Percentiles rank a stretch among this genome's conserved stretches.
Evolutionary conservation across 2,329 filamentous ascomycete genomes (phyloP).

Genomic region (Neocatenulostroma microsporum): DNA sequence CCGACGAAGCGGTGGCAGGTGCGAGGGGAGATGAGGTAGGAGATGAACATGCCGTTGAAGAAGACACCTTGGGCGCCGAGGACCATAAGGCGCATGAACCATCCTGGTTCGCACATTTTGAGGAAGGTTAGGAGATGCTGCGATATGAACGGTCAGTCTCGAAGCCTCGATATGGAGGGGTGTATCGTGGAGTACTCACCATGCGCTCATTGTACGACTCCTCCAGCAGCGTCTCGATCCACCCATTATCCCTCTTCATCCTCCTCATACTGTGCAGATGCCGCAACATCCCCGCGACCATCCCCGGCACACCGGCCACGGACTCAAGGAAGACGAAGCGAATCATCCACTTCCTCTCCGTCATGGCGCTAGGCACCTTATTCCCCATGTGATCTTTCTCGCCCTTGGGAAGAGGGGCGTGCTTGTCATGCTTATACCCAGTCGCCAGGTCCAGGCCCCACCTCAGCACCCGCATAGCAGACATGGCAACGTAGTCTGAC

Average conservation of each 20-base stretch:
- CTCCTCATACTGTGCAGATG: slow-evolving; percentile 77
- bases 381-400: slow-evolving; percentile 27
- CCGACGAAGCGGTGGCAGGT: slow-evolving; percentile 94
- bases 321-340: slow-evolving; percentile 91
- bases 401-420: slow-evolving; percentile 26
- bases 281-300: slow-evolving; percentile 91
- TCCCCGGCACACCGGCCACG: slow-evolving; percentile 89
- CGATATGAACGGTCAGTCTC: too few species aligned
- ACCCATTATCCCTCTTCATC: slow-evolving; percentile 90
- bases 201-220: too few species aligned
- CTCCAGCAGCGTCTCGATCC: slow-evolving; percentile 52
- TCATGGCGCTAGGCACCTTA: slow-evolving; percentile 58
- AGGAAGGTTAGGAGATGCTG: slow-evolving; percentile 73
- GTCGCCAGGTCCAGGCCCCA: slow-evolving; percentile 77
- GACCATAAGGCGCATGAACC: slow-evolving; percentile 88
- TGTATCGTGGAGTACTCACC: slow-evolving; percentile 45
- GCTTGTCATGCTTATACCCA: slow-evolving; percentile 65
- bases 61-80: slow-evolving; percentile 90
- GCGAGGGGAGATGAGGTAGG: slow-evolving; percentile 77
- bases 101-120: slow-evolving; percentile 77
- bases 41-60: slow-evolving; percentile 85
- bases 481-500: slow-evolving; percentile 72
- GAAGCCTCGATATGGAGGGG: too few species aligned
- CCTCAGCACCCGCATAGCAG: slow-evolving; percentile 65
- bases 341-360: slow-evolving; percentile 80